These are phyloP conservation scores for Eragrostis nindensis DNA, from an alignment of 176 grass and related monocot genomes.

Conservation along the genomic window DNA sequence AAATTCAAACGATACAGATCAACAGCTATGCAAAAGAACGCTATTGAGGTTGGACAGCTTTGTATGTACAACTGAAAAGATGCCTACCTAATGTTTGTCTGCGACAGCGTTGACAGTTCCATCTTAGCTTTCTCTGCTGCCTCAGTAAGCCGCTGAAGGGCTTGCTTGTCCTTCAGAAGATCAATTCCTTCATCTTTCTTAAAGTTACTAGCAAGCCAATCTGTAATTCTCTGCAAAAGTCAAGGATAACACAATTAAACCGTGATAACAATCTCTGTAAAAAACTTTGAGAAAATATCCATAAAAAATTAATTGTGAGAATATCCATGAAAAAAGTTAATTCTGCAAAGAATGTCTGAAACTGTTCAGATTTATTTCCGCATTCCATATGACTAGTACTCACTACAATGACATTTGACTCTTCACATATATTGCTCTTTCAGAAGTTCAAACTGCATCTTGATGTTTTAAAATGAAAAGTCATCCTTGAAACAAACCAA, in stretches of 20 bases:
- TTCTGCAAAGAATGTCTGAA: neutral
- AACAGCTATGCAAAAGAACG: constrained; percentile 14
- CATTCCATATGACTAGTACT: neutral
- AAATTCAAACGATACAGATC: constrained; percentile 2
- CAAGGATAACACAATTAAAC: constrained; percentile 27
- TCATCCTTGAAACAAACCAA: neutral
- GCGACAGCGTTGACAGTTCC: constrained; percentile 88
- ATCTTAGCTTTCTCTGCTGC: constrained; percentile 98
- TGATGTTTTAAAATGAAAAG: constrained; percentile 2
- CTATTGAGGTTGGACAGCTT: neutral
- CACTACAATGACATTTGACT: neutral
- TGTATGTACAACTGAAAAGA: constrained; percentile 11
- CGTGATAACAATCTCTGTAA: neutral
- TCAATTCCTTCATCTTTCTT: constrained; percentile 96
- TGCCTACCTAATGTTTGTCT: constrained; percentile 90
- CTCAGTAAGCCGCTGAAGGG: constrained; percentile 93
- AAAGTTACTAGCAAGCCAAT: constrained; percentile 90
- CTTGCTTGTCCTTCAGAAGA: constrained; percentile 98
- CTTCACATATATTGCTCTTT: constrained; percentile 22
- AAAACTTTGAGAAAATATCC: neutral
- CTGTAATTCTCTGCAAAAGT: constrained; percentile 81
- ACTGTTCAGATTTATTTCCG: neutral
- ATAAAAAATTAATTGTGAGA: no score
- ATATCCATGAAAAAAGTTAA: no score
- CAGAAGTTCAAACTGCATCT: constrained; percentile 8